phyloP scores from a whole-genome alignment of 495 filamentous ascomycete genomes.

The Aspergillus funiculosus region DNA sequence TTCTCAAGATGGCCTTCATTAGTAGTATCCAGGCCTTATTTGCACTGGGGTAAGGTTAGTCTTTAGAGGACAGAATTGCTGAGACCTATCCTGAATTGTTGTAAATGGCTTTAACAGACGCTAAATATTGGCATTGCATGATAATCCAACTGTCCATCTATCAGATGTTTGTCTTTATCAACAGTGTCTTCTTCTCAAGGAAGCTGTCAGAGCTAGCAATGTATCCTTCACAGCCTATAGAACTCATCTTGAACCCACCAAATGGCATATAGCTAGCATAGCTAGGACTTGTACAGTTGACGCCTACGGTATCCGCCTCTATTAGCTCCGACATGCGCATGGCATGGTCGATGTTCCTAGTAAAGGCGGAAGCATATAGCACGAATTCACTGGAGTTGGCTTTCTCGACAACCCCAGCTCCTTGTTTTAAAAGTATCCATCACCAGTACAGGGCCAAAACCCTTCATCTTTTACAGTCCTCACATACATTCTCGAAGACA shows the following conservation, averaged over 20 bases:
- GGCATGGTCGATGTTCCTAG: conserved; percentile 59
- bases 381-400: conserved; percentile 85
- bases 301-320: conserved; percentile 65
- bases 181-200: conserved; percentile 45
- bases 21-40: no score
- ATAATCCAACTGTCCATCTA: no score
- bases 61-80: no score
- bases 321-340: conserved; percentile 29
- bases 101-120: no score
- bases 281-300: conserved; percentile 68
- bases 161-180: conserved; percentile 24
- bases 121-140: no score
- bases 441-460: conserved; percentile 84
- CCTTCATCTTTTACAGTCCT: conserved; percentile 63
- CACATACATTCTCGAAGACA: conserved; percentile 61
- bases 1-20: no score
- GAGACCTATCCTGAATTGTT: no score
- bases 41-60: no score
- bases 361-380: conserved; percentile 77
- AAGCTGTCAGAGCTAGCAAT: conserved; percentile 44
- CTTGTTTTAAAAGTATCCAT: conserved; percentile 73
- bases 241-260: conserved; percentile 88
- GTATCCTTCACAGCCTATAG: conserved; percentile 65
- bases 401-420: conserved; percentile 70
- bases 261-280: conserved; percentile 62